phyloP scores from a whole-genome alignment of 1,284 basidiomycete genomes.

The Sanghuangporus weigelae region DNA sequence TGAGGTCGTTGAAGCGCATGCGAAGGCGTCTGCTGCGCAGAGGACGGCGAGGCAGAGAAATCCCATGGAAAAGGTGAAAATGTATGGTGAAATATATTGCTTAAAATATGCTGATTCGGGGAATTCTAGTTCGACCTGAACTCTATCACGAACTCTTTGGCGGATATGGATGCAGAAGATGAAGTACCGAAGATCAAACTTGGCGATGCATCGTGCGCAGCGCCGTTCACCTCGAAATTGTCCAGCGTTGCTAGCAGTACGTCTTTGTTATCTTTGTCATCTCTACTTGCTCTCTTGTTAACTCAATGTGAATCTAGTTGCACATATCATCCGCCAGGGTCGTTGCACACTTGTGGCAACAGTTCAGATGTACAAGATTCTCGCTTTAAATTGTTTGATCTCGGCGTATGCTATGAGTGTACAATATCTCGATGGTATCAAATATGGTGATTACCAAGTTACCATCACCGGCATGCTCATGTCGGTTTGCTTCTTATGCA shows the following conservation, averaged over 20 bases:
- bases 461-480: constrained; percentile 93
- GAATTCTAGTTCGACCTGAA: constrained; percentile 73
- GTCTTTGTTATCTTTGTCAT: not conserved
- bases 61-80: constrained; percentile 83
- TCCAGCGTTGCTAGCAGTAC: constrained; percentile 88
- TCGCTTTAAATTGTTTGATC: constrained; percentile 93
- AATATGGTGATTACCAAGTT: constrained; percentile 95
- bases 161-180: constrained; percentile 88
- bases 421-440: constrained; percentile 95
- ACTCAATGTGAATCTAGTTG: constrained; percentile 46
- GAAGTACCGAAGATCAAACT: constrained; percentile 96
- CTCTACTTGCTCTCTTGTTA: not conserved
- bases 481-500: constrained; percentile 96
- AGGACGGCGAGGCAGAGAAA: constrained; percentile 69
- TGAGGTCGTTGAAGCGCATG: constrained; percentile 85
- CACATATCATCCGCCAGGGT: constrained; percentile 94
- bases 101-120: not conserved
- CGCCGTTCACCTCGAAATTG: constrained; percentile 94
- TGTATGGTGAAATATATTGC: not conserved
- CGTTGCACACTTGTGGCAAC: constrained; percentile 95
- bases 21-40: constrained; percentile 61
- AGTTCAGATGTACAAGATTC: constrained; percentile 98
- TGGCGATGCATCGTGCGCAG: constrained; percentile 93
- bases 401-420: constrained; percentile 94
- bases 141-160: constrained; percentile 83